Evolutionary conservation across 805 yeast genomes (phyloP).

Genomic region (Ogataea allantospora): DNA sequence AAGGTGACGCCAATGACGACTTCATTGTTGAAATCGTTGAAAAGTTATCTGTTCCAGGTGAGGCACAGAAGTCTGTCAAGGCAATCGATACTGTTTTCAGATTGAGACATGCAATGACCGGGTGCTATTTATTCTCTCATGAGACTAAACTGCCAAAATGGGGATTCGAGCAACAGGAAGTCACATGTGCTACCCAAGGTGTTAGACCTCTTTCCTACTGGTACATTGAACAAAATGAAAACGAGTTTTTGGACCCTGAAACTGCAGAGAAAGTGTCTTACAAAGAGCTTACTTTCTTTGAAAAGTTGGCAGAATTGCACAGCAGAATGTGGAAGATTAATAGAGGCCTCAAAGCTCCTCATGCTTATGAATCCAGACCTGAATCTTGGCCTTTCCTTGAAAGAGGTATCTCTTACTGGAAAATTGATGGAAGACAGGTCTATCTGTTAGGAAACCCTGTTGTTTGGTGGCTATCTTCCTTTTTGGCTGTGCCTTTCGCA

Average conservation of each 20-base stretch:
- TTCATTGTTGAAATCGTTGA: constrained; percentile 72
- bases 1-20: constrained; percentile 83
- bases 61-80: constrained; percentile 53
- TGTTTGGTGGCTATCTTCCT: constrained; percentile 71
- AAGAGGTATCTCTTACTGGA: constrained; percentile 86
- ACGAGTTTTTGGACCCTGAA: constrained; percentile 40
- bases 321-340: constrained; percentile 76
- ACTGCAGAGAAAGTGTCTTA: constrained; percentile 53
- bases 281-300: constrained; percentile 49
- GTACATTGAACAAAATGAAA: constrained; percentile 71
- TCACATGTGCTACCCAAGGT: constrained; percentile 75
- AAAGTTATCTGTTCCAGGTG: constrained; percentile 46
- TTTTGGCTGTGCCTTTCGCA: constrained; percentile 48
- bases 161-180: constrained; percentile 86
- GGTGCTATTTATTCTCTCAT: constrained; percentile 74
- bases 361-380: constrained; percentile 71
- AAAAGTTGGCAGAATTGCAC: constrained; percentile 66
- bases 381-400: constrained; percentile 68
- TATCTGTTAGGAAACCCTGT: constrained; percentile 79
- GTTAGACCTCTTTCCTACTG: constrained; percentile 57
- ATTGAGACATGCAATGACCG: constrained; percentile 76
- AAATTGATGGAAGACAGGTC: constrained; percentile 49
- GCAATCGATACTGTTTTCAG: constrained; percentile 72
- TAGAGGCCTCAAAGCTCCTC: constrained; percentile 65
- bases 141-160: constrained; percentile 74